Percentiles rank a stretch among this genome's conserved stretches.
phyloP scores from a whole-genome alignment of 2,329 filamentous ascomycete species.

The Ophiosphaerella herpotricha region DNA sequence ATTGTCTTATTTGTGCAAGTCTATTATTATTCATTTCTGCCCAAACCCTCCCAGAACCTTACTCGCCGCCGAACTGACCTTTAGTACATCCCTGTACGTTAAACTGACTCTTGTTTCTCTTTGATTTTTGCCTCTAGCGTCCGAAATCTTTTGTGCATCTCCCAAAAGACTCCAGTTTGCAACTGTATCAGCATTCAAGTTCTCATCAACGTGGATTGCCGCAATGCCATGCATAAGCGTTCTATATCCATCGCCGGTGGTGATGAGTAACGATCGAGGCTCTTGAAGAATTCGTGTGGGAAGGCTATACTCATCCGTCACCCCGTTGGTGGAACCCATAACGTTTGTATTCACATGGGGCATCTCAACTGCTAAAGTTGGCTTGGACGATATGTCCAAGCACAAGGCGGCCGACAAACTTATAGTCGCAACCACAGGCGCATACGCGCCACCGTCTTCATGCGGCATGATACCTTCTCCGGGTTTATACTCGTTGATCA shows the following conservation, averaged over 20 bases:
- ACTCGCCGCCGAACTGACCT: constrained; percentile 38
- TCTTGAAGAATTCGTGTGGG: constrained; percentile 74
- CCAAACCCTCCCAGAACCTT: constrained; percentile 34
- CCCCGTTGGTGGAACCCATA: not conserved
- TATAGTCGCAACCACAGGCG: constrained; percentile 86
- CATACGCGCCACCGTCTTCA: constrained; percentile 88
- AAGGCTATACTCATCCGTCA: constrained; percentile 12
- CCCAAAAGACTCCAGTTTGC: constrained; percentile 74
- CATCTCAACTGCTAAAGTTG: constrained; percentile 53
- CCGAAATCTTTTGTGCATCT: constrained; percentile 47
- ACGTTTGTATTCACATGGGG: constrained; percentile 20
- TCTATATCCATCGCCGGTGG: constrained; percentile 69
- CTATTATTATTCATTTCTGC: constrained; percentile 2
- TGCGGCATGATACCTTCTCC: constrained; percentile 97
- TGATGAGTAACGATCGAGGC: constrained; percentile 77
- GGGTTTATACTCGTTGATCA: constrained; percentile 89
- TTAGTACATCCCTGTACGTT: constrained; percentile 83
- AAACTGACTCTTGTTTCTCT: constrained; percentile 70
- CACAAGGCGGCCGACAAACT: constrained; percentile 80
- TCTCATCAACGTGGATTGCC: constrained; percentile 65
- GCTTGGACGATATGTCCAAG: constrained; percentile 68
- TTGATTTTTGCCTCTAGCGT: constrained; percentile 58
- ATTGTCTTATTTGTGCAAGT: not conserved
- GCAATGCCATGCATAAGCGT: constrained; percentile 77
- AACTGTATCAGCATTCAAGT: constrained; percentile 62